Evolutionary conservation across 768 basidiomycete species (phyloP).

Genomic region (Pisolithus microcarpus): DNA sequence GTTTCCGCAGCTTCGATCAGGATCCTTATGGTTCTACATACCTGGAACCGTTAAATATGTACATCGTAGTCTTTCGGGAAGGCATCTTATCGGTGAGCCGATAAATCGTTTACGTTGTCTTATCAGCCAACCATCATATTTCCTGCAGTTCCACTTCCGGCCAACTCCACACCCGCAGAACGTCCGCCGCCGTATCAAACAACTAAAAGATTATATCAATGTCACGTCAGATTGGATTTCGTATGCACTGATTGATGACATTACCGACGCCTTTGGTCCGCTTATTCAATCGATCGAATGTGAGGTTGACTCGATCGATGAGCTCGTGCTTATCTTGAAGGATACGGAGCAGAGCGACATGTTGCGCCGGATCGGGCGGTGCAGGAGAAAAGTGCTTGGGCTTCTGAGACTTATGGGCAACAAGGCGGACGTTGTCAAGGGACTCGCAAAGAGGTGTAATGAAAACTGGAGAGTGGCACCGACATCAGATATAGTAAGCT

Average conservation of each 20-base stretch:
- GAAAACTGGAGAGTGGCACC: constrained; percentile 99
- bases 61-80: constrained; percentile 97
- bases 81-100: constrained; percentile 83
- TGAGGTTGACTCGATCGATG: constrained; percentile 98
- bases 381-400: constrained; percentile 99
- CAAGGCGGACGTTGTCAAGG: constrained; percentile 99
- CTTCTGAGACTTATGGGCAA: constrained; percentile 94
- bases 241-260: constrained; percentile 98
- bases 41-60: constrained; percentile 98
- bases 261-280: constrained; percentile 98
- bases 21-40: constrained; percentile 96
- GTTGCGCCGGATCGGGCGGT: constrained; percentile 93
- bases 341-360: constrained; percentile 78
- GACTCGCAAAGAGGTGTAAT: constrained; percentile 94
- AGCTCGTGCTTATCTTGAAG: constrained; percentile 93
- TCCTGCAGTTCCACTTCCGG: constrained; percentile 84
- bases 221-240: constrained; percentile 99
- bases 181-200: constrained; percentile 95
- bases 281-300: constrained; percentile 98
- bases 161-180: constrained; percentile 97
- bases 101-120: background rate
- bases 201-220: constrained; percentile 97
- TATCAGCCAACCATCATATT: background rate
- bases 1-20: constrained; percentile 98
- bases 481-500: constrained; percentile 86